Conservation (phyloP, 768 basidiomycete species). For the Trametes maxima region DNA sequence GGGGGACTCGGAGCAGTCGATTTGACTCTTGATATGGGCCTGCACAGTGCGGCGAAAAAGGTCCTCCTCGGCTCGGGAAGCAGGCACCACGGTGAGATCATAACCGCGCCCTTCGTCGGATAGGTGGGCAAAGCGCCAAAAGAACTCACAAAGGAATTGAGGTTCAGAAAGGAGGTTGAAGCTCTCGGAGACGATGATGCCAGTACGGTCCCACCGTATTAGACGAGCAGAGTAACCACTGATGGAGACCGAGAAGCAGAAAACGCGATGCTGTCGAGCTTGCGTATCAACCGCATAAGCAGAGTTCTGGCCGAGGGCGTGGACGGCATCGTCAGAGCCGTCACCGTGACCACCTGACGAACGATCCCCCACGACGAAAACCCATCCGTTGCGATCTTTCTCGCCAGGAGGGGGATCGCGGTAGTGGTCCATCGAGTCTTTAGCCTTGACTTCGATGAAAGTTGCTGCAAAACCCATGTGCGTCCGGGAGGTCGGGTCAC, state of each 20-base stretch:
- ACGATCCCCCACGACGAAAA: neutral
- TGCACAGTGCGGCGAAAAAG: neutral
- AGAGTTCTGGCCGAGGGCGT: neutral
- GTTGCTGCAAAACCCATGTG: conserved; percentile 7
- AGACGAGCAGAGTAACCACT: neutral
- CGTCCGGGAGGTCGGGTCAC: neutral
- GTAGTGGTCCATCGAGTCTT: neutral
- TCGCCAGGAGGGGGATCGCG: neutral
- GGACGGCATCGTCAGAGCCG: neutral
- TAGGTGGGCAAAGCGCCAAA: conserved; percentile 1
- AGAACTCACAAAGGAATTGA: neutral
- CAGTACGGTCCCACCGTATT: conserved; percentile 15
- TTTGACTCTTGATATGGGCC: neutral
- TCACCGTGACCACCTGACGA: neutral
- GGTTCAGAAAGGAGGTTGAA: neutral
- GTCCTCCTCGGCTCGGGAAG: neutral
- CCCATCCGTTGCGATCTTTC: neutral
- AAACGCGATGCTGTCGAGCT: neutral
- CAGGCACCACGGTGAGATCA: conserved; percentile 3
- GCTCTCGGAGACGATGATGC: conserved; percentile 2
- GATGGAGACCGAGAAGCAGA: neutral
- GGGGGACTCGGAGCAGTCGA: neutral
- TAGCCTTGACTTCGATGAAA: conserved; percentile 4
- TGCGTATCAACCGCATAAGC: conserved; percentile 5
- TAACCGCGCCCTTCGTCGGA: conserved; percentile 2